phyloP scores from a whole-genome alignment of 2,329 filamentous ascomycete genomes.

The Calonectria hongkongensis region DNA sequence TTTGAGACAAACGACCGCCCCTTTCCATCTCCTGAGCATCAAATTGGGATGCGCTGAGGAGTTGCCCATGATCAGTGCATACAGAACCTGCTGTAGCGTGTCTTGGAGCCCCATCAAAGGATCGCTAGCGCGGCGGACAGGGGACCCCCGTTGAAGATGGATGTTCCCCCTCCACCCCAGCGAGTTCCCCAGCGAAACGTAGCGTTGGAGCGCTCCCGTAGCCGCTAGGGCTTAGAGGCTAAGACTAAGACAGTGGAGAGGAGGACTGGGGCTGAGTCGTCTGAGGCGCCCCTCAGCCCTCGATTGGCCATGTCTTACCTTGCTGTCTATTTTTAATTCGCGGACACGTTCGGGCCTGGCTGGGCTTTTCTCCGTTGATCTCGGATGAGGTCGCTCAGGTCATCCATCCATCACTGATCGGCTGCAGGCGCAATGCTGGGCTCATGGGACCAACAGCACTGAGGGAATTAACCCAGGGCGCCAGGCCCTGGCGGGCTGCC shows the following conservation, averaged over 20 bases:
- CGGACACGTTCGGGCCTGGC: constrained; percentile 13
- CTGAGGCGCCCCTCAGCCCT: constrained; percentile 32
- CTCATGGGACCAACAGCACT: constrained; percentile 25
- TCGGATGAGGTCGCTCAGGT: constrained; percentile 26
- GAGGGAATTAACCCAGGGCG: constrained; percentile 9
- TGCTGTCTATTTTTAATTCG: constrained; percentile 41
- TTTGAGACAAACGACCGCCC: constrained; percentile 8
- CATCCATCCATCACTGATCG: constrained; percentile 28
- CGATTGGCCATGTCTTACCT: constrained; percentile 38
- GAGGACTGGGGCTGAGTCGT: constrained; percentile 37
- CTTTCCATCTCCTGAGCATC: constrained; percentile 3
- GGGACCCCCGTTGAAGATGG: constrained; percentile 21
- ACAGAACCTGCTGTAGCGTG: constrained; percentile 21
- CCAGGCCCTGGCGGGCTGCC: neutral
- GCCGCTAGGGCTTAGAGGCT: constrained; percentile 41
- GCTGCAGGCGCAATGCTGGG: constrained; percentile 19
- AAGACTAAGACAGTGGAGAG: constrained; percentile 34
- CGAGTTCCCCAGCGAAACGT: constrained; percentile 27
- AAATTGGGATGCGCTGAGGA: constrained; percentile 22
- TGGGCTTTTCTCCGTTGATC: constrained; percentile 14
- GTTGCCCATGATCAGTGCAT: constrained; percentile 7
- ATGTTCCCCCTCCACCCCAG: neutral
- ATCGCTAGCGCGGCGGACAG: constrained; percentile 29
- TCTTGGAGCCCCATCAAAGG: constrained; percentile 21
- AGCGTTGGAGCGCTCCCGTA: constrained; percentile 27